Percentiles rank a stretch among this genome's conserved stretches.
These are phyloP conservation scores for Trypanosoma mega DNA, from an alignment of 208 protist genomes.

Conservation along the genomic window DNA sequence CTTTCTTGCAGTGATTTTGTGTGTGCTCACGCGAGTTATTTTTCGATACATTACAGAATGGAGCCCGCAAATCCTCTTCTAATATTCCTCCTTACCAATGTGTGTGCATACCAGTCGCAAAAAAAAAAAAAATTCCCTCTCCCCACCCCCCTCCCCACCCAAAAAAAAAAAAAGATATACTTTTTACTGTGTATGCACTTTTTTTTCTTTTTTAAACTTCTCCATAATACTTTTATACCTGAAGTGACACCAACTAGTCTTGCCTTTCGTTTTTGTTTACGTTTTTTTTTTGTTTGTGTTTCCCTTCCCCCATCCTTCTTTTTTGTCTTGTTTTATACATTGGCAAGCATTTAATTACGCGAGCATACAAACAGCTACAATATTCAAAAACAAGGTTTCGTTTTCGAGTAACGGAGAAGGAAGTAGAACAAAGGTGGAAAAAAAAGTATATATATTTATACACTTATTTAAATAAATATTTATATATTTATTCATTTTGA, in stretches of 20 bases:
- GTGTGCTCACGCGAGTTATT: slow-evolving; percentile 33
- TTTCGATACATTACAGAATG: slow-evolving; percentile 73
- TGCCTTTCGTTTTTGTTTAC: background rate
- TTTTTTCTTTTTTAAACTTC: background rate
- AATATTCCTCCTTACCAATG: no score
- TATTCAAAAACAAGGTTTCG: no score
- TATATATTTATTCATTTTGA: background rate
- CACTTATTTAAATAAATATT: background rate
- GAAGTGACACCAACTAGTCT: background rate
- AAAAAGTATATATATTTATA: background rate
- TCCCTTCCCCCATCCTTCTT: slow-evolving; percentile 7
- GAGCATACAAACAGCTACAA: no score
- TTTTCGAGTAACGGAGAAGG: slow-evolving; percentile 3
- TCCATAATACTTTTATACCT: background rate
- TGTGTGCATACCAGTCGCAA: no score
- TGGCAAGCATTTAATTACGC: background rate
- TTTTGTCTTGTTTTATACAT: background rate
- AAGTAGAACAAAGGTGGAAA: background rate
- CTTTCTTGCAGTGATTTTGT: slow-evolving; percentile 29
- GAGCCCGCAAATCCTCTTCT: slow-evolving; percentile 34
- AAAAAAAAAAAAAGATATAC: no score
- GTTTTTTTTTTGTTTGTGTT: background rate
- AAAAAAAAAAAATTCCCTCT: no score
- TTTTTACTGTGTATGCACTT: background rate
- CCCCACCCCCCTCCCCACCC: no score